Evolutionary conservation across 2,329 filamentous ascomycete genomes (phyloP), one percentile per base, ranked within the genome.

Genomic region (Monilinia vaccinii-corymbosi): DNA sequence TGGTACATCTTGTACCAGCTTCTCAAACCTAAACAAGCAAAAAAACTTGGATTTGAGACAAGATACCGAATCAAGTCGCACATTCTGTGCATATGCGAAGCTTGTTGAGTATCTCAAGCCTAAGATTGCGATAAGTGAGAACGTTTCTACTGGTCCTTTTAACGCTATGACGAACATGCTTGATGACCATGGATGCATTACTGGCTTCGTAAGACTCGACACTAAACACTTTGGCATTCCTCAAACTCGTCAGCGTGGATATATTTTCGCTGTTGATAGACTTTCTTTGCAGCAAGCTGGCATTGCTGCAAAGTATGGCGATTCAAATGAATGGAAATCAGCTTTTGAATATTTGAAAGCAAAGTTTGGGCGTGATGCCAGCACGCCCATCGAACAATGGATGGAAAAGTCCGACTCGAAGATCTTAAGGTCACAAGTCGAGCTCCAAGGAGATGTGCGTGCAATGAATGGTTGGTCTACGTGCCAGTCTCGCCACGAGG

Each of bases 1-100:
- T 8, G 89, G 89, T 0, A 89, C 86, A 46, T 85, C 87, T 0
- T 94, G 89, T 65, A 86, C 89, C 2, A 88, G 92, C 66, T 89
- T 87, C 64, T 92, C 88, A 0, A 68, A 64, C 0, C 71, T 91
- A 36, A 93, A 91, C 70, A 80, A 75, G 53, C 16, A 42, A 28
- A 71, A 76, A 5, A 74, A 75, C 18, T 83, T 83, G 60, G 71
- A 72, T 0, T 70, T 85, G 0, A 73, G 75, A 80, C 9, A 73
- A 78, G 16, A 86, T 28, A 28, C 86, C 3, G 83, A 90, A 65
- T 89, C 87, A 0, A 80, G 79, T 0, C 77, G 81, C 40, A 91
- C 88, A 0, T 88, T 88, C 69, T 75, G 77, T 44, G 82, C 81
- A 0, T 79, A 88, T n/a, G 67, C 85, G 7, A 68, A 73, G 0